Evolutionary conservation across 257 asterid genomes (phyloP), one percentile per base, ranked within the genome.

Genomic region (Eucommia ulmoides): DNA sequence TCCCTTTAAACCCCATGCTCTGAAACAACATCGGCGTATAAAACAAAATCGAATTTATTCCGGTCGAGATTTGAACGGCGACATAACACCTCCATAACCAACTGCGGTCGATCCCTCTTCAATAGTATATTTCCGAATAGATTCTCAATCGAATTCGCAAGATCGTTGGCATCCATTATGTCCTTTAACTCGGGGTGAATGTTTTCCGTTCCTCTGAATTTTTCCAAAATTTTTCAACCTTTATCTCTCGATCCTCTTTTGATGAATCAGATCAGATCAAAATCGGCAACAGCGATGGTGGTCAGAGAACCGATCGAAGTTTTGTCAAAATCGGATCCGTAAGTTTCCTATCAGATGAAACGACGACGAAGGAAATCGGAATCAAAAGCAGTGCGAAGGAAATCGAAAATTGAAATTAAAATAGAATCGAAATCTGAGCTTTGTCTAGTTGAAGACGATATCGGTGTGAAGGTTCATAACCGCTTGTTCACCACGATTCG

Each of bases 301-400:
- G 79, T 73, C 9, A 75, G 76, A 2, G 62, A 33, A 0, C 59
- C 72, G 3, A n/a, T n/a, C n/a, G n/a, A n/a, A n/a, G n/a, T n/a
- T n/a, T n/a, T n/a, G n/a, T n/a, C n/a, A n/a, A n/a, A n/a, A n/a
- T n/a, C n/a, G n/a, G n/a, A n/a, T n/a, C n/a, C n/a, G n/a, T n/a
- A n/a, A n/a, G n/a, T n/a, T n/a, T n/a, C n/a, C n/a, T n/a, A n/a
- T n/a, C n/a, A n/a, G n/a, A n/a, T n/a, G n/a, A n/a, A n/a, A n/a
- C n/a, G n/a, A n/a, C n/a, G n/a, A n/a, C n/a, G n/a, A n/a, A n/a
- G n/a, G n/a, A n/a, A n/a, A n/a, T n/a, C n/a, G n/a, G n/a, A n/a
- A n/a, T n/a, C n/a, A n/a, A n/a, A n/a, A n/a, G n/a, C n/a, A n/a
- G n/a, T n/a, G n/a, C n/a, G n/a, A n/a, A n/a, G n/a, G n/a, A n/a